phyloP scores from a whole-genome alignment of 1,139 yeast genomes.

The Lodderomyces margitis region DNA sequence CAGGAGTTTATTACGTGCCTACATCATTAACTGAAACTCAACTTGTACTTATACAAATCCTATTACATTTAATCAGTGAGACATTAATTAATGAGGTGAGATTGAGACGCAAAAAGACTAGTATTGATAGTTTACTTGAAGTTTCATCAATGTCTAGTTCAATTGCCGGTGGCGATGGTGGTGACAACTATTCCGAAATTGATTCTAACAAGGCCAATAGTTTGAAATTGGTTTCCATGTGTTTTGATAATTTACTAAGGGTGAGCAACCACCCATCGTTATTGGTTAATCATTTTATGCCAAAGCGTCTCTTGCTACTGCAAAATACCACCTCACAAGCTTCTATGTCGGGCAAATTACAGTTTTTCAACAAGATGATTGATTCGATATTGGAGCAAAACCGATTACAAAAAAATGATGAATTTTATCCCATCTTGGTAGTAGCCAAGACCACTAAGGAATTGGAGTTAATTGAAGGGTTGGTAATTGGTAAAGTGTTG shows the following conservation, averaged over 20 bases:
- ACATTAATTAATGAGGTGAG: constrained; percentile 36
- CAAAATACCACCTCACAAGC: constrained; percentile 58
- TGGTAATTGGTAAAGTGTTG: constrained; percentile 58
- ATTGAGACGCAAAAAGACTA: constrained; percentile 26
- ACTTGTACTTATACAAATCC: constrained; percentile 51
- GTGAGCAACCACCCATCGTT: constrained; percentile 65
- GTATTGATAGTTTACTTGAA: constrained; percentile 36
- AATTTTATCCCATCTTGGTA: constrained; percentile 35
- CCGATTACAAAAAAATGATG: constrained; percentile 15
- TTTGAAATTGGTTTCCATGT: constrained; percentile 20
- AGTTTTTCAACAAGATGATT: constrained; percentile 51
- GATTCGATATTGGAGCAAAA: constrained; percentile 24
- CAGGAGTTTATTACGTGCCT: constrained; percentile 40
- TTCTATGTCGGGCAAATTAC: constrained; percentile 58
- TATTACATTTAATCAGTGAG: constrained; percentile 50
- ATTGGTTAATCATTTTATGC: constrained; percentile 72
- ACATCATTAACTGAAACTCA: constrained; percentile 56
- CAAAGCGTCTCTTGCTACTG: constrained; percentile 61
- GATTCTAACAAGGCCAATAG: constrained; percentile 10
- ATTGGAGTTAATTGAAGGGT: constrained; percentile 66
- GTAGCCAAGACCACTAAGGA: constrained; percentile 65
- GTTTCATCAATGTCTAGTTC: constrained; percentile 5
- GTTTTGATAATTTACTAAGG: constrained; percentile 50
- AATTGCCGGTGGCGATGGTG: constrained; percentile 10
- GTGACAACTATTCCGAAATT: constrained; percentile 2